Base-by-base conservation (phyloP, 306 rosid genomes). In the Quercus rubra region DNA sequence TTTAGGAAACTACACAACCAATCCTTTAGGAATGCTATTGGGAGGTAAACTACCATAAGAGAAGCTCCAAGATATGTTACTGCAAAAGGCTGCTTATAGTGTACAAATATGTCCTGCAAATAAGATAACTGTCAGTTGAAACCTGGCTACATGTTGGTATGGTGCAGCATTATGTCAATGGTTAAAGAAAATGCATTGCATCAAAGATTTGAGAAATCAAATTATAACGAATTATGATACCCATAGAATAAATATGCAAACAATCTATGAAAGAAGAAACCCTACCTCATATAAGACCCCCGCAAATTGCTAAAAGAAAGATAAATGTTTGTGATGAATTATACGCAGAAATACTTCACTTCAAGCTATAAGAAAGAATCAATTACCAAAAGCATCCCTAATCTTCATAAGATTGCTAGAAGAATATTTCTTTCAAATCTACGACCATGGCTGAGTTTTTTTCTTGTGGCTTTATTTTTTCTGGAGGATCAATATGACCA, bases 51-150 rank as follows among this genome's bases (percentile, higher is more conserved):
- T 87, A 96, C 96, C 98, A 96, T 86, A 83, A 96, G 98, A 76
- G 98, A 96, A 83, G 94, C 99, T 87, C 99, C 99, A 19, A 96
- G 98, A 85, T 96, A 96, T 23, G 99, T 93, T 84, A 96, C 87
- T 5, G 94, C 99, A 86, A 96, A 96, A 59, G 99, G 99, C 88
- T 96, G 98, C 90, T 90, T 96, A 84, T 96, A 96, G 83, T 85
- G 90, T 71, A 80, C 52, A 81, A 86, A 95, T 79, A 93, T 96
- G 84, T 49, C 94, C 98, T 96, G 95, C 38, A 43, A 58, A 85
- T 56, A 82, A 67, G 61, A 67, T 72, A 59, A 31, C 41, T 38
- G 64, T 88, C 84, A 79, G 84, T 64, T 75, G 79, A 70, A 83
- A 77, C 41, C 70, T 69, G 76, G 74, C 49, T 58, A 49, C 27